phyloP scores from a whole-genome alignment of 2,329 filamentous ascomycete genomes.

The Akanthomyces dipterigenus region DNA sequence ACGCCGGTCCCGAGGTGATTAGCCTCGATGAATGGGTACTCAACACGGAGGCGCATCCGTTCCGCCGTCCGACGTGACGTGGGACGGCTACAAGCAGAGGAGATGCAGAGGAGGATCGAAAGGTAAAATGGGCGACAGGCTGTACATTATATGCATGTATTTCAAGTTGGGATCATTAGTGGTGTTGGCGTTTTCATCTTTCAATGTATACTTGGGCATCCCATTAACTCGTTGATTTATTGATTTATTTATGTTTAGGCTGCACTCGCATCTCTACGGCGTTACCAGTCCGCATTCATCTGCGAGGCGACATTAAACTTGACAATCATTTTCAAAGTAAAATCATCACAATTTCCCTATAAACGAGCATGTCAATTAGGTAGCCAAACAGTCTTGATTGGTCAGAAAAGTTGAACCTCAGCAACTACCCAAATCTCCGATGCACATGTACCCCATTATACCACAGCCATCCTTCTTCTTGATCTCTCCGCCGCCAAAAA shows the following conservation, averaged over 20 bases:
- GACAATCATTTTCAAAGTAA: neutral
- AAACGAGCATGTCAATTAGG: neutral
- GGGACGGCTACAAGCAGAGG: neutral
- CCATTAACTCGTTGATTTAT: neutral
- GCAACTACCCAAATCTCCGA: neutral
- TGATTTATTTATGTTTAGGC: neutral
- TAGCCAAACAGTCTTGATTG: neutral
- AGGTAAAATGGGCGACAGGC: neutral
- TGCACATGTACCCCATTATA: neutral
- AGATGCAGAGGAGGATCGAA: neutral
- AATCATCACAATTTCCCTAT: neutral
- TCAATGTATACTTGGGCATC: neutral
- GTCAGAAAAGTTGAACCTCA: neutral
- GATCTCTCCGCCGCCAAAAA: neutral
- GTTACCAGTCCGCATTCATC: neutral
- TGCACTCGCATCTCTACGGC: neutral
- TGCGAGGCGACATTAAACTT: no score
- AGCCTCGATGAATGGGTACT: constrained; percentile 64
- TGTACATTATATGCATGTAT: neutral
- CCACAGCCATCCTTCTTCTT: neutral
- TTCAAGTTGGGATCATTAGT: neutral
- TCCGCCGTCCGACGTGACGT: constrained; percentile 36
- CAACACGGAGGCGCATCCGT: constrained; percentile 57
- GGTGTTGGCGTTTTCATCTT: neutral
- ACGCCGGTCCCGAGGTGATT: constrained; percentile 57